Evolutionary conservation across 768 basidiomycete genomes (phyloP).

Genomic region (Rhodosporidiobolus sp.): DNA sequence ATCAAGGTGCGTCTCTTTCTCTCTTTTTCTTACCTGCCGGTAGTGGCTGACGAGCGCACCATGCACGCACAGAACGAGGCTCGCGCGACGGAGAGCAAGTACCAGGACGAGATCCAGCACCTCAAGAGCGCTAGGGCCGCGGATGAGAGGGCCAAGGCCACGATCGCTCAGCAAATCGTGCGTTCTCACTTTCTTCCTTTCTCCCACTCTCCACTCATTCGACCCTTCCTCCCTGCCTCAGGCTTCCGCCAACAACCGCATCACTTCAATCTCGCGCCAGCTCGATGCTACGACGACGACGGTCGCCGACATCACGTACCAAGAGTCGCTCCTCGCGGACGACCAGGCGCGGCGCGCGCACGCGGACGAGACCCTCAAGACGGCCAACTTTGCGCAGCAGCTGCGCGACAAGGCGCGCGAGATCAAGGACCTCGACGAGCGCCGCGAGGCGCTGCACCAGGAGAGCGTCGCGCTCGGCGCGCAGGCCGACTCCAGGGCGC

Average conservation of each 20-base stretch:
- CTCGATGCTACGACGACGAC: conserved; percentile 48
- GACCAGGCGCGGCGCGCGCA: conserved; percentile 48
- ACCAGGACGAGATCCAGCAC: conserved; percentile 59
- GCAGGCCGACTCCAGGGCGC: conserved; percentile 78
- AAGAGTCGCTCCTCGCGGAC: conserved; percentile 50
- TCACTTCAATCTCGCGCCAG: conserved; percentile 45
- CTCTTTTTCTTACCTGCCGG: background rate
- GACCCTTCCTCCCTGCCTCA: conserved; percentile 6
- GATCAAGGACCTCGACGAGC: conserved; percentile 63
- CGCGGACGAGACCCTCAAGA: conserved; percentile 17
- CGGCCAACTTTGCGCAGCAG: conserved; percentile 16
- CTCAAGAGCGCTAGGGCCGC: conserved; percentile 58
- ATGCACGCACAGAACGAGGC: conserved; percentile 44
- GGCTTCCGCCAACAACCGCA: conserved; percentile 45
- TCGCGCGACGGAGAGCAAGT: conserved; percentile 50
- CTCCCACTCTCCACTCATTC: background rate
- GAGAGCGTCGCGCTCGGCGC: conserved; percentile 69
- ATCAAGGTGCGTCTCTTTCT: conserved; percentile 34
- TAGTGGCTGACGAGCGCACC: background rate
- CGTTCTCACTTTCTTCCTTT: conserved; percentile 23
- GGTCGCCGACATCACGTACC: conserved; percentile 53
- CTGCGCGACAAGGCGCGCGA: conserved; percentile 43
- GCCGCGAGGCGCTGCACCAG: conserved; percentile 63
- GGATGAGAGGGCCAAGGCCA: conserved; percentile 46
- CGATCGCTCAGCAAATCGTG: conserved; percentile 47